Evolutionary conservation across 352 stramenopile genomes (phyloP).

Genomic region (Aphanomyces cochlioides): DNA sequence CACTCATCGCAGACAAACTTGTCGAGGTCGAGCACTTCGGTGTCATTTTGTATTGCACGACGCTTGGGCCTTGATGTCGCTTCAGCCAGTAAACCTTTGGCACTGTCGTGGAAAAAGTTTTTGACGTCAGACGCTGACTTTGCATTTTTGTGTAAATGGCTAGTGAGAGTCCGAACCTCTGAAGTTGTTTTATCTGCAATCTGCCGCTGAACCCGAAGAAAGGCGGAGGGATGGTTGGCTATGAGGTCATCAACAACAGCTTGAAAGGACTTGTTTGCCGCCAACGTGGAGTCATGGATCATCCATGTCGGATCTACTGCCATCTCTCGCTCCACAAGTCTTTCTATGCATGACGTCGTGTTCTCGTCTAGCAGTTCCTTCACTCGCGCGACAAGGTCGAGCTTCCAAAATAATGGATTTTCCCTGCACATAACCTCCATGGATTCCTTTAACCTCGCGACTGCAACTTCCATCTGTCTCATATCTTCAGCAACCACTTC

Average conservation of each 20-base stretch:
- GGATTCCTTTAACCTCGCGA: not conserved
- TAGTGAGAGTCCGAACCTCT: conserved; percentile 3
- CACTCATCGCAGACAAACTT: conserved; percentile 11
- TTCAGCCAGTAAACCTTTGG: not conserved
- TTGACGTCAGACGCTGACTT: not conserved
- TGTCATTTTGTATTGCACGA: not conserved
- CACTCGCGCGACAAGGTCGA: conserved; percentile 4
- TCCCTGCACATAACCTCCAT: not conserved
- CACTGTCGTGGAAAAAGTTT: not conserved
- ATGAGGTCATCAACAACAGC: conserved; percentile 19
- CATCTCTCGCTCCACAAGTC: conserved; percentile 16
- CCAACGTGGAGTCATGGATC: not conserved
- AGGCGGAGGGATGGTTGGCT: not conserved
- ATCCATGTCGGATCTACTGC: conserved; percentile 18
- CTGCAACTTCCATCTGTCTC: conserved; percentile 21
- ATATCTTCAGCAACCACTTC: not conserved
- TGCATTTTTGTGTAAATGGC: conserved; percentile 11
- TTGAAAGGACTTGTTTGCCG: not conserved
- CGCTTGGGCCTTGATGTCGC: not conserved
- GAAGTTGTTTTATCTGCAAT: not conserved
- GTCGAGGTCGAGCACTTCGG: conserved; percentile 9
- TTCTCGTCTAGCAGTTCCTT: conserved; percentile 16
- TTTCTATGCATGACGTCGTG: conserved; percentile 11
- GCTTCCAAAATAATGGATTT: conserved; percentile 14
- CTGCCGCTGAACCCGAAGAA: conserved; percentile 15